Conservation (phyloP, 2,329 filamentous ascomycete species). For the Taxawa tesnikishii region DNA sequence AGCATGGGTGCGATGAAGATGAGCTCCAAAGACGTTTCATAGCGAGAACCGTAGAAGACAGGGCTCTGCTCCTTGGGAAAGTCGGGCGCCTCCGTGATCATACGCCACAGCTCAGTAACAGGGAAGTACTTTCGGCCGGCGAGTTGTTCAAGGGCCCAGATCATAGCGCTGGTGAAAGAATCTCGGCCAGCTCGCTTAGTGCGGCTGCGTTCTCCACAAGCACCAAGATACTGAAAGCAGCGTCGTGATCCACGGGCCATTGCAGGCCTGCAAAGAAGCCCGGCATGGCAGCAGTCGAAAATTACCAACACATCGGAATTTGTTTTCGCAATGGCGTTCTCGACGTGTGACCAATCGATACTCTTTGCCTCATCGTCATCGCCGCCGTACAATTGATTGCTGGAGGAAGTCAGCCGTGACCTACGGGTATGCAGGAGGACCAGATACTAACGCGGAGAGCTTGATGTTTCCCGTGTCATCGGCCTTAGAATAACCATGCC, state of each 20-base stretch:
- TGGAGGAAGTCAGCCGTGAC: background rate
- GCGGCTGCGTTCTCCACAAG: background rate
- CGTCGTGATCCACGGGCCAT: background rate
- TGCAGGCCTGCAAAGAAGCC: conserved; percentile 3
- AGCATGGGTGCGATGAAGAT: background rate
- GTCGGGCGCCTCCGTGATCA: background rate
- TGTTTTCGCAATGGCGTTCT: background rate
- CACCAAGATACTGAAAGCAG: conserved; percentile 4
- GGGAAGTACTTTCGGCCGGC: background rate
- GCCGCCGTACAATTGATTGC: background rate
- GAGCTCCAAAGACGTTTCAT: background rate
- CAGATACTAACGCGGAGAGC: background rate
- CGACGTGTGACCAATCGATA: conserved; percentile 2
- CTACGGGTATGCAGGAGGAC: background rate
- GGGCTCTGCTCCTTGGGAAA: background rate
- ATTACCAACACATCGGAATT: conserved; percentile 4
- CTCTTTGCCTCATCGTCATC: background rate
- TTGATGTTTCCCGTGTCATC: background rate
- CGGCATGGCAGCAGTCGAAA: conserved; percentile 6
- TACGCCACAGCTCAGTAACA: background rate
- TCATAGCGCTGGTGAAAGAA: conserved; percentile 4
- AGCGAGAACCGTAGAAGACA: background rate
- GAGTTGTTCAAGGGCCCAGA: conserved; percentile 2
- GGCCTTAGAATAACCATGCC: conserved; percentile 11
- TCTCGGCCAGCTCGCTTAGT: conserved; percentile 1